phyloP scores from a whole-genome alignment of 1,284 basidiomycete genomes.

The Moniliophthora roreri region DNA sequence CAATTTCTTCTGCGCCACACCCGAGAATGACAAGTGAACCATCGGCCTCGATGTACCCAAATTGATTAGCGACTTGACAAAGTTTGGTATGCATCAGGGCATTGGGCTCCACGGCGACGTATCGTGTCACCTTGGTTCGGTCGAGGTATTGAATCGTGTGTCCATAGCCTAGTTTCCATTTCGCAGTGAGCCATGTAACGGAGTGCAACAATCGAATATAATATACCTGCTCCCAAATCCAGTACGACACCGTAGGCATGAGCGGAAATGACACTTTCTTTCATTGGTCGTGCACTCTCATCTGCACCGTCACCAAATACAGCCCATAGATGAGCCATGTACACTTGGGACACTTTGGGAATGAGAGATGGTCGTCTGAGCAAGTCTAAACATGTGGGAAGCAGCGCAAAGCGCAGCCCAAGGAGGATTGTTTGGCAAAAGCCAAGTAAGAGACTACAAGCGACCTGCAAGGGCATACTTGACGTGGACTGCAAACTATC shows the following conservation, averaged over 20 bases:
- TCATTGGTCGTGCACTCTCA: slow-evolving; percentile 37
- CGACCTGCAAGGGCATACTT: neutral
- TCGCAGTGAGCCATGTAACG: neutral
- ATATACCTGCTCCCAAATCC: slow-evolving; percentile 67
- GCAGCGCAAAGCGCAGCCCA: neutral
- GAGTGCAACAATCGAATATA: neutral
- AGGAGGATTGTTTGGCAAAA: neutral
- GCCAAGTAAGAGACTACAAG: neutral
- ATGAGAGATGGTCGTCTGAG: neutral
- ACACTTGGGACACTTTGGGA: neutral
- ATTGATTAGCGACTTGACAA: slow-evolving; percentile 41
- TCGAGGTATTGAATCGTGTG: slow-evolving; percentile 63
- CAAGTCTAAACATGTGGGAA: neutral
- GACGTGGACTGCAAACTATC: neutral
- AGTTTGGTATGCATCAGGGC: slow-evolving; percentile 57
- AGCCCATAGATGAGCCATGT: slow-evolving; percentile 46
- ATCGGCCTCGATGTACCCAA: slow-evolving; percentile 53
- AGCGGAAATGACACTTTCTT: slow-evolving; percentile 48
- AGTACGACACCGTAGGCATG: slow-evolving; percentile 63
- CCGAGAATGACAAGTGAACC: slow-evolving; percentile 38
- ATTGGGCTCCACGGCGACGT: slow-evolving; percentile 72
- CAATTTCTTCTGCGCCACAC: slow-evolving; percentile 44
- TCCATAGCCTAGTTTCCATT: slow-evolving; percentile 29
- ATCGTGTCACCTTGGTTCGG: slow-evolving; percentile 50
- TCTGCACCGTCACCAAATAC: slow-evolving; percentile 52